phyloP scores from a whole-genome alignment of 768 basidiomycete species.

The Boletus vinaceobasis region DNA sequence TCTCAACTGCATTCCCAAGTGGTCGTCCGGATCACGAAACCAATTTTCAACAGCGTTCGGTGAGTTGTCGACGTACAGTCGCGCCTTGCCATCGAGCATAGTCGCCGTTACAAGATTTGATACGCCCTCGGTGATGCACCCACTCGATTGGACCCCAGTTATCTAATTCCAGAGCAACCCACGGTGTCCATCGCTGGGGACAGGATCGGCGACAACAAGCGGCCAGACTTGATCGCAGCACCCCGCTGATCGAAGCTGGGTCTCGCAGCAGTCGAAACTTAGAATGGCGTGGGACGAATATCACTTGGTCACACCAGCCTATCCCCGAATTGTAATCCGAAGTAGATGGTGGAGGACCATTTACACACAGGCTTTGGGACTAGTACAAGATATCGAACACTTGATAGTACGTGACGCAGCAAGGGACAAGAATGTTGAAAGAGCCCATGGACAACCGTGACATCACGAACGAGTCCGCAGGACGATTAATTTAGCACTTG shows the following conservation, averaged over 20 bases:
- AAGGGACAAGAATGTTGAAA: neutral
- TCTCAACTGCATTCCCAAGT: too few relatives aligned
- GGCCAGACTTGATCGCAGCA: neutral
- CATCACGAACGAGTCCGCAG: neutral
- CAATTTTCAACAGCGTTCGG: neutral
- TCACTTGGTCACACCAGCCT: neutral
- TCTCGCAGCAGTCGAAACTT: neutral
- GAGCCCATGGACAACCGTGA: neutral
- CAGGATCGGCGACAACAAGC: neutral
- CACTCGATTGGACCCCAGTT: too few relatives aligned
- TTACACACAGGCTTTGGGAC: neutral
- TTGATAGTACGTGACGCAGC: neutral
- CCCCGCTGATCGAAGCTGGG: neutral
- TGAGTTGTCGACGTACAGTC: neutral
- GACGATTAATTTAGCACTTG: slow-evolving; percentile 7
- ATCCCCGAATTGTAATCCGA: neutral
- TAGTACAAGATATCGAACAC: neutral
- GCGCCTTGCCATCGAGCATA: neutral
- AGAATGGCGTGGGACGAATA: neutral
- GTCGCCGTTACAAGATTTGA: neutral
- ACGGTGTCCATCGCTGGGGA: neutral
- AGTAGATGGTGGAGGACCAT: neutral
- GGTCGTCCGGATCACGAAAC: too few relatives aligned
- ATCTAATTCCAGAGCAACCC: too few relatives aligned
- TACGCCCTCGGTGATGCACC: neutral